Conservation (phyloP, 352 stramenopile genomes). For the Detonula confervacea region DNA sequence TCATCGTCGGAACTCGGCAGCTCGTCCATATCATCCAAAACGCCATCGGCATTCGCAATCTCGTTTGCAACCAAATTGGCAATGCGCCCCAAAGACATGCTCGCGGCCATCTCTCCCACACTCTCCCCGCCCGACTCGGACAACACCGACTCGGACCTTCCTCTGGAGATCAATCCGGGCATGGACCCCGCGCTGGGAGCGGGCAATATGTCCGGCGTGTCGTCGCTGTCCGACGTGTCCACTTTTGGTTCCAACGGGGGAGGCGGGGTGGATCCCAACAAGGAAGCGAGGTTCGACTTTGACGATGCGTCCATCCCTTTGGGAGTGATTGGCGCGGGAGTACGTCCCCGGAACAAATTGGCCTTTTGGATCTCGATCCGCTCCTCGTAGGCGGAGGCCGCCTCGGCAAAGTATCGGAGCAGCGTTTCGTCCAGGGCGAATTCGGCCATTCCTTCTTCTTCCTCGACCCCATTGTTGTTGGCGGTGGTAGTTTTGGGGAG, state of each 20-base stretch:
- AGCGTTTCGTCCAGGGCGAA: conserved; percentile 61
- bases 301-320: too few species aligned
- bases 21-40: too few species aligned
- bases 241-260: too few species aligned
- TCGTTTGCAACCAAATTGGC: conserved; percentile 23
- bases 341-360: conserved; percentile 33
- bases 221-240: too few species aligned
- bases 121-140: neutral
- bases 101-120: conserved; percentile 1
- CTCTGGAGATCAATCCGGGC: too few species aligned
- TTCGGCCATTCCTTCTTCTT: conserved; percentile 13
- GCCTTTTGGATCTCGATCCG: conserved; percentile 81
- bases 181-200: neutral
- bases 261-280: neutral
- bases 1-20: too few species aligned
- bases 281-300: neutral
- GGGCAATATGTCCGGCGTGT: neutral
- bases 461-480: neutral
- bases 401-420: conserved; percentile 72
- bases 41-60: too few species aligned
- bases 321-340: neutral
- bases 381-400: conserved; percentile 78
- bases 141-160: neutral
- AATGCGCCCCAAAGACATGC: conserved; percentile 22
- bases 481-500: conserved; percentile 19